phyloP scores from a whole-genome alignment of 2,329 filamentous ascomycete species.

The Ophioceras dolichostomum region DNA sequence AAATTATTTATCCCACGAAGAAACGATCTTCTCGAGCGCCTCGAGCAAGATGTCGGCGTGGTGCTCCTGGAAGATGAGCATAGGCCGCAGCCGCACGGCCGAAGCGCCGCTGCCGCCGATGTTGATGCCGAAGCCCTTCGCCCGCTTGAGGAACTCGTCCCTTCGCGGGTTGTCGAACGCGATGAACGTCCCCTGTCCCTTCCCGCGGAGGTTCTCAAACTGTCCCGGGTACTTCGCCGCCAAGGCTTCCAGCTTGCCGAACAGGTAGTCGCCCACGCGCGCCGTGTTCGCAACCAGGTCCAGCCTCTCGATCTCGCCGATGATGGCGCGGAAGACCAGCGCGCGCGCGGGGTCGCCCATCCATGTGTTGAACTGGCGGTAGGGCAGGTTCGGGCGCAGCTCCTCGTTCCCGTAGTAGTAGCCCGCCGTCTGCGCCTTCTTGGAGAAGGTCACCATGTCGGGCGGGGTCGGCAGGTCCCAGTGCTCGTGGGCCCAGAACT shows the following conservation, averaged over 20 bases:
- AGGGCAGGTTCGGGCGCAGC: constrained; percentile 80
- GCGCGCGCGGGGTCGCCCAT: constrained; percentile 85
- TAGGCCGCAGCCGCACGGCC: constrained; percentile 72
- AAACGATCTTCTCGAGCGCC: constrained; percentile 62
- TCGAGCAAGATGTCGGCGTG: constrained; percentile 81
- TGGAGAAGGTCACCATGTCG: constrained; percentile 91
- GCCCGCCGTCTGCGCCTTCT: constrained; percentile 88
- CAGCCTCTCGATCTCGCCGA: constrained; percentile 62
- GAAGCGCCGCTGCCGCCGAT: constrained; percentile 69
- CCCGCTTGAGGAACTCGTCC: constrained; percentile 67
- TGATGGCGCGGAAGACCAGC: constrained; percentile 75
- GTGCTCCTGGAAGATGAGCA: constrained; percentile 85
- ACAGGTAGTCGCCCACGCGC: constrained; percentile 68
- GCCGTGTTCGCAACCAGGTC: constrained; percentile 74
- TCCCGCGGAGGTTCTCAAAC: constrained; percentile 74
- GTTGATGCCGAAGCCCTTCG: constrained; percentile 73
- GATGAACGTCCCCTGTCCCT: constrained; percentile 84
- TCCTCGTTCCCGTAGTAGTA: constrained; percentile 80
- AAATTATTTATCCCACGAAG: constrained; percentile 15
- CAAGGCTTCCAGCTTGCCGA: constrained; percentile 53
- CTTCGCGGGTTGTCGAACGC: constrained; percentile 76
- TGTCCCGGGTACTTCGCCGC: constrained; percentile 60
- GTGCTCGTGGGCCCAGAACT: constrained; percentile 96
- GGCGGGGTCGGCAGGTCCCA: constrained; percentile 71
- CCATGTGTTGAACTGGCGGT: constrained; percentile 96